Base-by-base conservation (phyloP, 169 alveolate species). In the Plasmodium relictum region DNA sequence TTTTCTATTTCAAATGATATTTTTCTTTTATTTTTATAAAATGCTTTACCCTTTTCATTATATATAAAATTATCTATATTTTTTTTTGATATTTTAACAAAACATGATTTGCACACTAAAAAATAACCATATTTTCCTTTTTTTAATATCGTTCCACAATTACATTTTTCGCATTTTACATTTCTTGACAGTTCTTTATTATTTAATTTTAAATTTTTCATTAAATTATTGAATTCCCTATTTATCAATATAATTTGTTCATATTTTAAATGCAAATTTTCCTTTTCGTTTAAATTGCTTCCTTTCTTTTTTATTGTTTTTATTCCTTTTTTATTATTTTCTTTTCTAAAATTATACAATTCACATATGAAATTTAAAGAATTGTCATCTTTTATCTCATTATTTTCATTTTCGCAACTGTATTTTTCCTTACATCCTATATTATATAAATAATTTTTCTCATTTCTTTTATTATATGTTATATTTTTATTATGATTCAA, bases 1-100 rank as follows among this genome's bases (percentile, higher is more conserved):
- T 62, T 45, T 63, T 76, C 88, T 12, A 76, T 76, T 63, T 76
- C 88, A 24, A 76, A 76, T 14, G 52, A 62, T 52, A 76, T 76
- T 63, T 48, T 76, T 14, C 12, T 76, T 14, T 39, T 76, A 48
- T 76, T 26, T 56, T 76, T 50, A 37, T 24, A 54, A 54, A 62
- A 62, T 10, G 50, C 10, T 0, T 76, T 76, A 12, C 62, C 88
- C 45, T 56, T 45, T 48, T 76, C 68, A 63, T 48, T 54, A 63
- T 44, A 76, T 8, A 76, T 45, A 59, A 54, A 62, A 7, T 76
- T 20, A 20, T 76, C 88, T 39, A 62, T 58, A 62, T 56, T 22
- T 54, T 22, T 42, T 44, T 45, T 76, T 7, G 74, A 62, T 14
- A 76, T 31, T 54, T 22, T 76, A 31, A 62, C 39, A n/a, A 62